Conservation (phyloP, 2,329 filamentous ascomycete species). For the Alternaria metachromatica region DNA sequence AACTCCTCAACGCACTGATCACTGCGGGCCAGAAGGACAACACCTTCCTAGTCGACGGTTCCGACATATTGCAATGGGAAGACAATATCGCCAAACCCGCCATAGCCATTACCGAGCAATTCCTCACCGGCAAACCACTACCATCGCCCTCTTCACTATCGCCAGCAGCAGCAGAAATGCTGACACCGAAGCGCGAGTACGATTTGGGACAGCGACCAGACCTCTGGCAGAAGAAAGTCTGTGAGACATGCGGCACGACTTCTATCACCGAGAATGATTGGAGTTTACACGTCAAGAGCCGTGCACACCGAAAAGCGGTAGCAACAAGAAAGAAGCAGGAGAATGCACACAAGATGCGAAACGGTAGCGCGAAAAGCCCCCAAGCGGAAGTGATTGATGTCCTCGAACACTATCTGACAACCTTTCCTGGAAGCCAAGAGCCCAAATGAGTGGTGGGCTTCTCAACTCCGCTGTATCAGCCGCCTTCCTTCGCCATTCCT, state of each 20-base stretch:
- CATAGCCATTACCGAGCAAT: constrained; percentile 64
- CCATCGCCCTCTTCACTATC: constrained; percentile 64
- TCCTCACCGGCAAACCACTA: constrained; percentile 63
- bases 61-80: constrained; percentile 68
- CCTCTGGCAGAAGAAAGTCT: constrained; percentile 63
- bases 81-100: constrained; percentile 71
- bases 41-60: constrained; percentile 83
- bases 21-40: constrained; percentile 61
- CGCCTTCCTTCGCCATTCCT: too few relatives aligned
- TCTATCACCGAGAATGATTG: constrained; percentile 65
- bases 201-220: constrained; percentile 53
- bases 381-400: constrained; percentile 31
- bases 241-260: constrained; percentile 71
- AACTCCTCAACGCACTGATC: constrained; percentile 73
- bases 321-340: constrained; percentile 37
- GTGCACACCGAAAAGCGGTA: constrained; percentile 57
- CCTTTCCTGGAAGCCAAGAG: constrained; percentile 8
- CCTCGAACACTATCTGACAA: constrained; percentile 27
- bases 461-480: too few relatives aligned
- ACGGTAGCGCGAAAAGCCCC: not conserved
- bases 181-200: constrained; percentile 62
- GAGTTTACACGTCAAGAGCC: constrained; percentile 62
- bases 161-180: constrained; percentile 61
- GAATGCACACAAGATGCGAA: constrained; percentile 6
- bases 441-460: not conserved